These are phyloP conservation scores for Boletus eberwhitei DNA, from an alignment of 768 basidiomycete genomes.

Conservation along the genomic window DNA sequence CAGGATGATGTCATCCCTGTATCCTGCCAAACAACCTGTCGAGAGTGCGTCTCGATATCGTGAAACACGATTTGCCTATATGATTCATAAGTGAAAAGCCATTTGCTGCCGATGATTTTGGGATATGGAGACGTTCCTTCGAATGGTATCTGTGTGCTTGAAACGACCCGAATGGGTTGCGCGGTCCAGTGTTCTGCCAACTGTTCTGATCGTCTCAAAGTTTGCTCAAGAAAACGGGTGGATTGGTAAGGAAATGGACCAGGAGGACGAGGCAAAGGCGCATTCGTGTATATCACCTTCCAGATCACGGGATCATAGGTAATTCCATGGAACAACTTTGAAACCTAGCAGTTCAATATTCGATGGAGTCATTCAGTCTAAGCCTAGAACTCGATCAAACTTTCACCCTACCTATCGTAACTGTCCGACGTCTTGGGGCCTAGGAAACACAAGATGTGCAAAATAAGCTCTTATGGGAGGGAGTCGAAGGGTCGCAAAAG, in stretches of 20 bases:
- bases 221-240: slow-evolving; percentile 4
- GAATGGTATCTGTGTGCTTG: background rate
- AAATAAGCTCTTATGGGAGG: background rate
- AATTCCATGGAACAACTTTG: slow-evolving; percentile 2
- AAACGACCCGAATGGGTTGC: slow-evolving; percentile 2
- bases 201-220: slow-evolving; percentile 1
- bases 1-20: background rate
- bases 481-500: background rate
- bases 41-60: background rate
- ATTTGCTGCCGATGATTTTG: slow-evolving; percentile 3
- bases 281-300: slow-evolving; percentile 4
- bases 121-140: background rate
- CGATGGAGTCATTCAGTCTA: background rate
- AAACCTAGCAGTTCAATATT: background rate
- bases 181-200: slow-evolving; percentile 5
- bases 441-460: background rate
- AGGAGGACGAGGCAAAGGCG: slow-evolving; percentile 1
- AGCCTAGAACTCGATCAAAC: background rate
- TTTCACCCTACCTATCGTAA: background rate
- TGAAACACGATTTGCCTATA: background rate
- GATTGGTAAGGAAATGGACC: slow-evolving; percentile 10
- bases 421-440: background rate
- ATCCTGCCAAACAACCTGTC: slow-evolving; percentile 5
- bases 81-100: slow-evolving; percentile 2
- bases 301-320: slow-evolving; percentile 1